Percentiles rank a stretch among this genome's conserved stretches.
These are phyloP conservation scores for Gigaspora rosea DNA, from an alignment of 192 early-diverging fungal genomes.

Conservation along the genomic window DNA sequence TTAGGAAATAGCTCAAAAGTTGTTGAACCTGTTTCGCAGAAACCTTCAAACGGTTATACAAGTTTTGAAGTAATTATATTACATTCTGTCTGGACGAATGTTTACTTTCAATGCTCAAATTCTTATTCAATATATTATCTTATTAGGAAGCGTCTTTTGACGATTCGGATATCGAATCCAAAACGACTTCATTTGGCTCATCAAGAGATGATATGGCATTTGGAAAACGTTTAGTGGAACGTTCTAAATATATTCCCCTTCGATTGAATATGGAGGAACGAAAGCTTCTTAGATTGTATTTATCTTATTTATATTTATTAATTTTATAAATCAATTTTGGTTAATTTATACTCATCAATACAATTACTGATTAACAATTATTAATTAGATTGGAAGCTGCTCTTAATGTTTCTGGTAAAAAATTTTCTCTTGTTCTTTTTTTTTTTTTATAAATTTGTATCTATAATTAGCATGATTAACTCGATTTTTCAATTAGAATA, in stretches of 20 bases:
- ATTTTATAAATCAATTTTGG: too few species aligned
- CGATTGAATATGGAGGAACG: constrained; percentile 88
- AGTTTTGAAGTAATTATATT: too few species aligned
- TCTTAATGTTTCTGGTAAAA: constrained; percentile 70
- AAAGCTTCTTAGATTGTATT: constrained; percentile 84
- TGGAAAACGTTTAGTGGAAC: constrained; percentile 81
- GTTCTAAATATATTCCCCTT: constrained; percentile 93
- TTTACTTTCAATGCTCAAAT: not conserved
- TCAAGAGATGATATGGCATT: constrained; percentile 49
- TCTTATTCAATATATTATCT: not conserved
- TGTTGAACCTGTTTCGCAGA: not conserved
- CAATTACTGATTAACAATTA: too few species aligned
- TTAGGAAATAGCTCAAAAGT: not conserved
- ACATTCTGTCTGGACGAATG: not conserved
- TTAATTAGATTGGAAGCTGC: constrained; percentile 78
- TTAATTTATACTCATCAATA: too few species aligned
- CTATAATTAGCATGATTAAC: not conserved
- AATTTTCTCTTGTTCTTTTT: not conserved
- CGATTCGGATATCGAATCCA: not conserved
- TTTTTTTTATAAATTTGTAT: not conserved
- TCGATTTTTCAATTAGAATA: constrained; percentile 45
- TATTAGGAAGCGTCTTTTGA: not conserved
- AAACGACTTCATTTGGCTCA: constrained; percentile 10
- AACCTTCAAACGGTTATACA: too few species aligned
- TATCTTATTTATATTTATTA: constrained; percentile 7